Evolutionary conservation across 495 filamentous ascomycete species (phyloP).

Genomic region (Lasiosphaeria miniovina): DNA sequence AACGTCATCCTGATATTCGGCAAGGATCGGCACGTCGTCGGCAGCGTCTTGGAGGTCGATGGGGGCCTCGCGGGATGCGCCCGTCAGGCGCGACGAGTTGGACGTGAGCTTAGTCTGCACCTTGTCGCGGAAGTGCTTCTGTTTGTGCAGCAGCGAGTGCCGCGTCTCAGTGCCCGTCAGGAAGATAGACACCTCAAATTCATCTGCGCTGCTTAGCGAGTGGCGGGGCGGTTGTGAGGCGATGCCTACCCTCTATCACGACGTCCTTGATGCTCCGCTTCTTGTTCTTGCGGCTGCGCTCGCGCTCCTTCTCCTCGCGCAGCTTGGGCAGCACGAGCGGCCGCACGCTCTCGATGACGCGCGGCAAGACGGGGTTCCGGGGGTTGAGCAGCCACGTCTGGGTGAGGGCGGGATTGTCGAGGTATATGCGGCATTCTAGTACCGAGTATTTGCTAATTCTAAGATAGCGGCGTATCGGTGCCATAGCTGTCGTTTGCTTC

Average conservation of each 20-base stretch:
- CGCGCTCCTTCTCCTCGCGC: conserved; percentile 76
- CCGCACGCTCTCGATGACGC: conserved; percentile 76
- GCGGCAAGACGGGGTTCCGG: conserved; percentile 68
- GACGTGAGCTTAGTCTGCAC: conserved; percentile 52
- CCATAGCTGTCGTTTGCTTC: conserved; percentile 48
- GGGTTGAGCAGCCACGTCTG: conserved; percentile 78
- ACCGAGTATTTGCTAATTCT: conserved; percentile 86
- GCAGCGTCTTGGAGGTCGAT: conserved; percentile 42
- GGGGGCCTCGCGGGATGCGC: conserved; percentile 49
- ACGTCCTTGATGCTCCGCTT: conserved; percentile 84
- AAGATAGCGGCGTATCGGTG: conserved; percentile 78
- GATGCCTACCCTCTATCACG: conserved; percentile 65
- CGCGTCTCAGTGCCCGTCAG: conserved; percentile 83
- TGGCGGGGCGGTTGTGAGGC: background rate
- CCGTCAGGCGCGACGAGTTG: conserved; percentile 57
- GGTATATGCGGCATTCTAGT: conserved; percentile 90
- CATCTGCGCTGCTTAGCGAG: conserved; percentile 54
- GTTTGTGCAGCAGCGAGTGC: conserved; percentile 81
- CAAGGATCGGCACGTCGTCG: conserved; percentile 20
- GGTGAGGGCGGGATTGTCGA: conserved; percentile 79
- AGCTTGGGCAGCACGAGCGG: conserved; percentile 87
- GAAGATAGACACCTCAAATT: conserved; percentile 93
- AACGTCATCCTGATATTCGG: conserved; percentile 34
- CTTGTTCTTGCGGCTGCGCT: conserved; percentile 54
- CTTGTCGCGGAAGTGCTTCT: conserved; percentile 64